phyloP scores from a whole-genome alignment of 108 stramenopile genomes.

The Hondaea fermentalgiana region DNA sequence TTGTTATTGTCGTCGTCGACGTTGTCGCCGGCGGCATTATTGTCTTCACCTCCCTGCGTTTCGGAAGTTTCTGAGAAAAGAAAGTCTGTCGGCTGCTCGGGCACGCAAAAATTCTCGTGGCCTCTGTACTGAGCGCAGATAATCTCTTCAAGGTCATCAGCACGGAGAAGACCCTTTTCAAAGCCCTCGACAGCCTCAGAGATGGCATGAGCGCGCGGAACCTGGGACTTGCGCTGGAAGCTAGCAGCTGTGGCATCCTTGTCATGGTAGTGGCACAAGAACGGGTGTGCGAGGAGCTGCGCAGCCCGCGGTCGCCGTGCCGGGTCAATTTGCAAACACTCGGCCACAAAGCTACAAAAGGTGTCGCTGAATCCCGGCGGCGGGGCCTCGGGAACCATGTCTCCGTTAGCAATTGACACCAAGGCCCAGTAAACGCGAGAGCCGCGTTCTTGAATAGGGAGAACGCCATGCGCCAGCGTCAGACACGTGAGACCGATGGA shows the following conservation, averaged over 20 bases:
- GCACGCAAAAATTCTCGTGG: not conserved
- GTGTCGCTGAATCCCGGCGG: not conserved
- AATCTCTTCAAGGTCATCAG: not conserved
- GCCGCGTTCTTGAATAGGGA: slow-evolving; percentile 19
- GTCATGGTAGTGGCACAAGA: not conserved
- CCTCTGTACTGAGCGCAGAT: not conserved
- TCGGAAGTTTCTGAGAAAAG: too few relatives aligned
- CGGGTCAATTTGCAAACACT: slow-evolving; percentile 32
- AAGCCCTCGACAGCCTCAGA: not conserved
- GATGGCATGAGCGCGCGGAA: not conserved
- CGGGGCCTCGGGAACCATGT: not conserved
- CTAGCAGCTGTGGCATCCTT: not conserved
- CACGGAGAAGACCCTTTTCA: not conserved
- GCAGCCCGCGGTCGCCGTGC: slow-evolving; percentile 27
- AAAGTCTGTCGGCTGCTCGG: too few relatives aligned
- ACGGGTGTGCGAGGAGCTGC: slow-evolving; percentile 41
- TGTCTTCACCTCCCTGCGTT: too few relatives aligned
- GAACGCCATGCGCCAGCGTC: slow-evolving; percentile 22
- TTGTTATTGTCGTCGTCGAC: too few relatives aligned
- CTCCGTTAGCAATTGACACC: not conserved
- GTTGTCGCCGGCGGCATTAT: too few relatives aligned
- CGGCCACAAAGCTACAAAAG: not conserved
- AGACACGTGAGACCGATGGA: slow-evolving; percentile 22
- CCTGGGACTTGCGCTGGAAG: not conserved
- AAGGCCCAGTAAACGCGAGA: not conserved